Conservation (phyloP, 2,329 filamentous ascomycete species). For the Zymoseptoria ardabiliae region DNA sequence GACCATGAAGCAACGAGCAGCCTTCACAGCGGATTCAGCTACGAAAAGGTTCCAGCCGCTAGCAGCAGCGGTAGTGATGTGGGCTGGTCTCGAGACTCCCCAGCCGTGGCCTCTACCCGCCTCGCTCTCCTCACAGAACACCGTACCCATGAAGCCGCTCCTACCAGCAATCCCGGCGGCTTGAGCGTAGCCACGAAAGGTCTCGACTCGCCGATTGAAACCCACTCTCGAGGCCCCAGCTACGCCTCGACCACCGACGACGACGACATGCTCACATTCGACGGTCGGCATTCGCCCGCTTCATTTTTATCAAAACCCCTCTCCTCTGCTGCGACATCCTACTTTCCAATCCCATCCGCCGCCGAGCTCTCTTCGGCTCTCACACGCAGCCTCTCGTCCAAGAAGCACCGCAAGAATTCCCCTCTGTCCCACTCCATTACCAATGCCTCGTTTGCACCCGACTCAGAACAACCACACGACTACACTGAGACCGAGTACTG, state of each 20-base stretch:
- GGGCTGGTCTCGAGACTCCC: slow-evolving; percentile 26
- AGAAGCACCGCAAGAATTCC: slow-evolving; percentile 12
- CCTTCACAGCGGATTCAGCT: slow-evolving; percentile 29
- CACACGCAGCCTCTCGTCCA: slow-evolving; percentile 12
- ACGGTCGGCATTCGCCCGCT: slow-evolving; percentile 23
- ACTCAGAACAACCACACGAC: slow-evolving; percentile 59
- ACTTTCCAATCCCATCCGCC: slow-evolving; percentile 19
- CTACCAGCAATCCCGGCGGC: slow-evolving; percentile 2
- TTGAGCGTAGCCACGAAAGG: slow-evolving; percentile 8
- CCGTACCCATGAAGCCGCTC: slow-evolving; percentile 6
- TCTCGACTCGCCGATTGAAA: slow-evolving; percentile 24
- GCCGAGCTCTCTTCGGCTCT: slow-evolving; percentile 8
- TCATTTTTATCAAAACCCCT: slow-evolving; percentile 13
- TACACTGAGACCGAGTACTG: slow-evolving; percentile 95
- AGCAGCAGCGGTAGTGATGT: slow-evolving; percentile 15
- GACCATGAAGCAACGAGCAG: slow-evolving; percentile 14
- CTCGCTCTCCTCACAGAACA: slow-evolving; percentile 25
- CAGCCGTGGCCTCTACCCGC: slow-evolving; percentile 20
- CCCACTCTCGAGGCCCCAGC: slow-evolving; percentile 41
- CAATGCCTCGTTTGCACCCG: slow-evolving; percentile 15
- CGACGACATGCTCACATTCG: slow-evolving; percentile 65
- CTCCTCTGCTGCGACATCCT: slow-evolving; percentile 20
- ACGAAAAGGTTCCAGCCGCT: slow-evolving; percentile 30
- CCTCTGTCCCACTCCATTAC: slow-evolving; percentile 23
- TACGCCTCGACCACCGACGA: slow-evolving; percentile 76